Conservation (phyloP, 371 early-diverging fungal species). For the Rhizomucor miehei region DNA sequence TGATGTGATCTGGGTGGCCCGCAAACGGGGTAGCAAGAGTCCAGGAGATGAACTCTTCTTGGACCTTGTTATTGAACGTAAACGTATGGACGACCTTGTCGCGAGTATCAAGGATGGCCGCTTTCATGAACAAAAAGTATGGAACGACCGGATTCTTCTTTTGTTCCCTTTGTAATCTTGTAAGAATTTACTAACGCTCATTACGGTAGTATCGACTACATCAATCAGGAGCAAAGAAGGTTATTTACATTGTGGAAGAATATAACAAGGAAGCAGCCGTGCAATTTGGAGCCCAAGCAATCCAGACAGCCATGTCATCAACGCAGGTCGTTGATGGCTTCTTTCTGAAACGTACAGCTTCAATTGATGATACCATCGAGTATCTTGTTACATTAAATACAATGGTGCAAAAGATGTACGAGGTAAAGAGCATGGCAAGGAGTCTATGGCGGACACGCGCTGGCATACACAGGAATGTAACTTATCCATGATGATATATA, state of each 20-base stretch:
- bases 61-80: conserved; percentile 90
- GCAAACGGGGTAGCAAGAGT: conserved; percentile 28
- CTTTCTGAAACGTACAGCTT: conserved; percentile 69
- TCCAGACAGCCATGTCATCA: conserved; percentile 67
- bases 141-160: conserved; percentile 1
- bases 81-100: conserved; percentile 90
- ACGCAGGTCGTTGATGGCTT: conserved; percentile 71
- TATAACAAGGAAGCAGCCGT: conserved; percentile 47
- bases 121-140: conserved; percentile 92
- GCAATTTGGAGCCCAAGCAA: conserved; percentile 52
- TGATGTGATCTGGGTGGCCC: conserved; percentile 89
- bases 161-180: conserved; percentile 1
- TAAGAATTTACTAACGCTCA: too few species aligned
- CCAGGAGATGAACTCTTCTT: conserved; percentile 71
- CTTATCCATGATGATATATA: too few species aligned
- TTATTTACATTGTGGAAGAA: conserved; percentile 88
- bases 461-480: too few species aligned
- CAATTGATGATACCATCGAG: conserved; percentile 73
- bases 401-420: conserved; percentile 43
- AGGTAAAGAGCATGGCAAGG: conserved; percentile 16
- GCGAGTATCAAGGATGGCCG: conserved; percentile 94
- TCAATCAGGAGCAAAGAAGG: conserved; percentile 63
- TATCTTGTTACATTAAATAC: conserved; percentile 66
- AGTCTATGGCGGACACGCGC: too few species aligned
- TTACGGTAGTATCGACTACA: conserved; percentile 60